Percentiles rank a stretch among this genome's conserved stretches.
These are phyloP conservation scores for Penicillium sp. DNA, from an alignment of 2,329 filamentous ascomycete genomes.

Conservation along the genomic window DNA sequence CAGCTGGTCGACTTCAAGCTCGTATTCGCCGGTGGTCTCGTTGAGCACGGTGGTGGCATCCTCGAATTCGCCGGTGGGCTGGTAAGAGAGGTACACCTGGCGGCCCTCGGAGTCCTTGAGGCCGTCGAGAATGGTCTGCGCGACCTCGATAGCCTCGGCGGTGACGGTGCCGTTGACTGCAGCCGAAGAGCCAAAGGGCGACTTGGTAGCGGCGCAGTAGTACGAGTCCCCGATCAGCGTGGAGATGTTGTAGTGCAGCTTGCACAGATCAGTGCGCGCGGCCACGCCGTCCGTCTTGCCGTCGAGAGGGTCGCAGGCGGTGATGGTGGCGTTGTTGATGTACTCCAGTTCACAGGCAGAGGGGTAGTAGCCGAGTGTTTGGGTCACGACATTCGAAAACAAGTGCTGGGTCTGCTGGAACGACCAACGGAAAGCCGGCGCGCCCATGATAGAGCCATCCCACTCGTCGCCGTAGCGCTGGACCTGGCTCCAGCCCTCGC, in stretches of 20 bases:
- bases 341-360: slow-evolving; percentile 44
- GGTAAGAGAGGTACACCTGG: slow-evolving; percentile 38
- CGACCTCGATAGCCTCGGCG: slow-evolving; percentile 21
- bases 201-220: slow-evolving; percentile 40
- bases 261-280: slow-evolving; percentile 47
- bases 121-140: slow-evolving; percentile 28
- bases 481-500: slow-evolving; percentile 46
- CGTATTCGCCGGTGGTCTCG: slow-evolving; percentile 27
- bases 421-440: slow-evolving; percentile 42
- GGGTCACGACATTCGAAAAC: slow-evolving; percentile 32
- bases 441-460: slow-evolving; percentile 41
- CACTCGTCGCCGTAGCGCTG: slow-evolving; percentile 44
- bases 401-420: slow-evolving; percentile 41
- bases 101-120: slow-evolving; percentile 32
- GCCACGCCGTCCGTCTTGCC: slow-evolving; percentile 54
- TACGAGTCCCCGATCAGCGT: slow-evolving; percentile 47
- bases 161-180: slow-evolving; percentile 23
- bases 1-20: slow-evolving; percentile 28
- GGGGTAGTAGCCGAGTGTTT: slow-evolving; percentile 37
- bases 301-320: slow-evolving; percentile 53
- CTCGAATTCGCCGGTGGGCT: slow-evolving; percentile 25
- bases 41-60: slow-evolving; percentile 37
- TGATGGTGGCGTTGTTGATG: slow-evolving; percentile 54
- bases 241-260: slow-evolving; percentile 44
- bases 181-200: slow-evolving; percentile 17